Evolutionary conservation across 164 flowering plant genomes (phyloP).

Genomic region (Macadamia integrifolia): DNA sequence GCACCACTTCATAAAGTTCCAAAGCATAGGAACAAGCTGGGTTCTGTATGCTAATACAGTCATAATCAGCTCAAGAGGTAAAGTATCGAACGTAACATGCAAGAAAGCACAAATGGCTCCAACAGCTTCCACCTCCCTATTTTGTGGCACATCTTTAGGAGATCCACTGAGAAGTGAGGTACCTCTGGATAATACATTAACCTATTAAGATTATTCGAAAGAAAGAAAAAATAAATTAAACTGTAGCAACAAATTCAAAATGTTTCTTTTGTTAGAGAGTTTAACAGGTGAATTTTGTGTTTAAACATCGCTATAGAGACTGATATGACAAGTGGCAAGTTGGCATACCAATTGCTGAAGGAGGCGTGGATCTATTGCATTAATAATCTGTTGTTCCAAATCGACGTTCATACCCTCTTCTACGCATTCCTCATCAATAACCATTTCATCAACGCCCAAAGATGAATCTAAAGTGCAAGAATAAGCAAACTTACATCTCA

Average conservation of each 20-base stretch:
- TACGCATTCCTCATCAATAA: constrained; percentile 35
- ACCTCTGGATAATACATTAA: constrained; percentile 56
- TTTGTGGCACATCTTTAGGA: constrained; percentile 28
- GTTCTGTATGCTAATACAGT: constrained; percentile 89
- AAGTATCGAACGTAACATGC: constrained; percentile 63
- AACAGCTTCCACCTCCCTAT: constrained; percentile 64
- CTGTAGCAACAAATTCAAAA: neutral
- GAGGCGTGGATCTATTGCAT: constrained; percentile 69
- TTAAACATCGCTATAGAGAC: neutral
- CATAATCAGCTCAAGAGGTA: constrained; percentile 75
- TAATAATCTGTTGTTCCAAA: constrained; percentile 62
- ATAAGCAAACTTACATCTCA: constrained; percentile 2
- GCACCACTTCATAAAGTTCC: constrained; percentile 88
- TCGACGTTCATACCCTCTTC: constrained; percentile 35
- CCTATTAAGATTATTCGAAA: constrained; percentile 37
- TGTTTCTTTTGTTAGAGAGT: neutral
- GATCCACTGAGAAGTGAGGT: constrained; percentile 30
- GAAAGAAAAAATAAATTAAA: constrained; percentile 1
- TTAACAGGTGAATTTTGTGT: neutral
- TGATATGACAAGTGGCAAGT: neutral
- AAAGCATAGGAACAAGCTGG: constrained; percentile 79
- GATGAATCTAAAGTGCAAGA: constrained; percentile 29
- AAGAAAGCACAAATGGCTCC: constrained; percentile 83
- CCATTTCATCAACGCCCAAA: constrained; percentile 60
- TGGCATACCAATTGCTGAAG: constrained; percentile 78